These are phyloP conservation scores for Solanum hybrid DNA, from an alignment of 305 asterid species.

Conservation along the genomic window DNA sequence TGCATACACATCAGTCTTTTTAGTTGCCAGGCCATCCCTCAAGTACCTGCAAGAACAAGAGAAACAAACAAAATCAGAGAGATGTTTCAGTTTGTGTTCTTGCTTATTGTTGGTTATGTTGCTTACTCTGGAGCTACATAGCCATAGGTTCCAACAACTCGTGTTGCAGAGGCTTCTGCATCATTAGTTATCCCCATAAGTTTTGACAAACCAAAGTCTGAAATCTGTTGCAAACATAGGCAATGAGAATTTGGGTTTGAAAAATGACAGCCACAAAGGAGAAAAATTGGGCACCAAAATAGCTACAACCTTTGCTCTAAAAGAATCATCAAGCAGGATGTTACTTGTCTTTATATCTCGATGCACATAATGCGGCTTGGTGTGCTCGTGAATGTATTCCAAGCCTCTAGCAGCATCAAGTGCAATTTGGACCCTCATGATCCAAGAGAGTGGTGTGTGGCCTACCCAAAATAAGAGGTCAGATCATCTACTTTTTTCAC, in stretches of 20 bases:
- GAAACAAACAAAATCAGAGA: constrained; percentile 6
- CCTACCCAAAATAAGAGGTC: constrained; percentile 37
- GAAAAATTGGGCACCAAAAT: not conserved
- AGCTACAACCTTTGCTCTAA: constrained; percentile 70
- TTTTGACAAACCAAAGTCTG: constrained; percentile 93
- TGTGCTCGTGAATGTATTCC: constrained; percentile 96
- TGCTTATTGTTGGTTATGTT: not conserved
- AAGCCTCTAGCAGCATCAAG: constrained; percentile 94
- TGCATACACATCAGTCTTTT: constrained; percentile 86
- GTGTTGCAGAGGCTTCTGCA: constrained; percentile 80
- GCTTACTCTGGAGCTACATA: constrained; percentile 97
- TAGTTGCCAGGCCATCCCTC: constrained; percentile 83
- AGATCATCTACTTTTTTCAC: not conserved
- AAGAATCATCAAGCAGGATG: constrained; percentile 76
- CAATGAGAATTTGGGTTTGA: constrained; percentile 17
- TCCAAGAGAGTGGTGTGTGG: constrained; percentile 84
- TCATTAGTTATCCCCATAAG: constrained; percentile 71
- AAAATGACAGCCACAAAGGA: constrained; percentile 2
- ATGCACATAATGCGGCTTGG: constrained; percentile 93
- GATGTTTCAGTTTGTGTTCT: not conserved
- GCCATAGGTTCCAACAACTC: constrained; percentile 92
- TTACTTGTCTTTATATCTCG: constrained; percentile 95
- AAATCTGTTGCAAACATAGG: constrained; percentile 42
- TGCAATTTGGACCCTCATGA: constrained; percentile 84
- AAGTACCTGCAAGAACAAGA: constrained; percentile 49